These are phyloP conservation scores for Penicillium paneum DNA, from an alignment of 2,329 filamentous ascomycete genomes.

Conservation along the genomic window DNA sequence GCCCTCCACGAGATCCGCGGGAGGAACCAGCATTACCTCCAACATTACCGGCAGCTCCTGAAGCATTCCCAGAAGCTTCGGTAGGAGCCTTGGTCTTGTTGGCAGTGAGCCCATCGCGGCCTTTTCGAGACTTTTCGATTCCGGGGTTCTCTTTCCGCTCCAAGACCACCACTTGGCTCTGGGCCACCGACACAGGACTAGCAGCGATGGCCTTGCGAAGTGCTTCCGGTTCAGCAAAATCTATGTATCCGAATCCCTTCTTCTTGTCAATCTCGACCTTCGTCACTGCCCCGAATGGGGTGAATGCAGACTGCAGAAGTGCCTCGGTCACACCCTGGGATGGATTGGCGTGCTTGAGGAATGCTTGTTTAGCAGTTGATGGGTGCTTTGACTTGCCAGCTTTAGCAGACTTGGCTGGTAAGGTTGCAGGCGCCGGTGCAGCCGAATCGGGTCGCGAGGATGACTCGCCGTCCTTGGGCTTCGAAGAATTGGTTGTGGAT, in stretches of 20 bases:
- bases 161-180: constrained; percentile 81
- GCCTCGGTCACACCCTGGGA: constrained; percentile 89
- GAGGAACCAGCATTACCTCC: constrained; percentile 13
- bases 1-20: constrained; percentile 24
- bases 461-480: constrained; percentile 25
- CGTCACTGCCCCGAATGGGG: constrained; percentile 68
- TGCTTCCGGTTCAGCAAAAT: constrained; percentile 71
- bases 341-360: constrained; percentile 78
- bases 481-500: constrained; percentile 12
- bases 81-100: constrained; percentile 12
- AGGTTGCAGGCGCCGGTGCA: constrained; percentile 15
- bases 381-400: constrained; percentile 29
- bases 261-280: constrained; percentile 90
- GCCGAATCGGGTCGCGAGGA: constrained; percentile 19
- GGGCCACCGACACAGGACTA: constrained; percentile 76
- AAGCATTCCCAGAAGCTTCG: background rate
- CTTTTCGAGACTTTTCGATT: constrained; percentile 33
- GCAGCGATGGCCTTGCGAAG: constrained; percentile 76
- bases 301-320: constrained; percentile 70
- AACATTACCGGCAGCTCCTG: background rate
- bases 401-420: constrained; percentile 24
- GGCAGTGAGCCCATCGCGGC: constrained; percentile 19
- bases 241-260: constrained; percentile 90
- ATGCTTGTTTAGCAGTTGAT: constrained; percentile 51
- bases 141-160: constrained; percentile 52